Percentiles rank a stretch among this genome's conserved stretches.
Evolutionary conservation across 2,329 filamentous ascomycete species (phyloP).

Genomic region (Trichoderma koningiopsis): DNA sequence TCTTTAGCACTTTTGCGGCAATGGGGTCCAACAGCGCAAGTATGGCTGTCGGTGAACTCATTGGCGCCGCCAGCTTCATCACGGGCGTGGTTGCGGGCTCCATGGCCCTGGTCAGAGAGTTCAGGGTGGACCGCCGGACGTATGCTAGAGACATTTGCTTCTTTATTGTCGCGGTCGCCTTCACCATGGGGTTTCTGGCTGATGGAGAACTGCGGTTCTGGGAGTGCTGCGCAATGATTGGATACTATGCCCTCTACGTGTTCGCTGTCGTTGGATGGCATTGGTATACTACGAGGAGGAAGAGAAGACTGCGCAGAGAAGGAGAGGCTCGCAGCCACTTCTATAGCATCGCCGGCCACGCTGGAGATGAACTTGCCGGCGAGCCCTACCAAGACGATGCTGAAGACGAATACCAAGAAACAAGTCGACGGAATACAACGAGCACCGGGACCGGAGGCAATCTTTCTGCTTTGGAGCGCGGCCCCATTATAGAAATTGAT

Average conservation of each 20-base stretch:
- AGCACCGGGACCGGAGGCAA: constrained; percentile 36
- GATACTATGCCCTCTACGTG: constrained; percentile 89
- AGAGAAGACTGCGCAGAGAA: constrained; percentile 63
- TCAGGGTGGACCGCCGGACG: constrained; percentile 84
- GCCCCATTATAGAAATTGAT: constrained; percentile 52
- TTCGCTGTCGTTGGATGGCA: constrained; percentile 88
- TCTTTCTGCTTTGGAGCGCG: constrained; percentile 48
- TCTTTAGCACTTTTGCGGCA: constrained; percentile 97
- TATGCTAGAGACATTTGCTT: constrained; percentile 92
- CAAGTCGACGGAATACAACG: constrained; percentile 28
- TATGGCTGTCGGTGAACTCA: constrained; percentile 90
- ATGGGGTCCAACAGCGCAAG: constrained; percentile 98
- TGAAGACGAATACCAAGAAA: constrained; percentile 35
- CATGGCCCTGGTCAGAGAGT: constrained; percentile 96
- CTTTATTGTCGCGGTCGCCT: constrained; percentile 83
- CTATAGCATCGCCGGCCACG: constrained; percentile 55
- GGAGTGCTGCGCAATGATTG: constrained; percentile 91
- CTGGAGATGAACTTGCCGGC: constrained; percentile 54
- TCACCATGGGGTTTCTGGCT: constrained; percentile 83
- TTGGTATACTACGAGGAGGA: constrained; percentile 73
- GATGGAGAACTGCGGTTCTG: constrained; percentile 83
- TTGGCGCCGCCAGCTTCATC: constrained; percentile 94
- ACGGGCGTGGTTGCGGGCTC: constrained; percentile 94
- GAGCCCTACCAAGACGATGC: constrained; percentile 67
- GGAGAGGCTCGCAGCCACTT: constrained; percentile 75